Conservation (phyloP, 768 basidiomycete genomes). For the Mrakia blollopis region DNA sequence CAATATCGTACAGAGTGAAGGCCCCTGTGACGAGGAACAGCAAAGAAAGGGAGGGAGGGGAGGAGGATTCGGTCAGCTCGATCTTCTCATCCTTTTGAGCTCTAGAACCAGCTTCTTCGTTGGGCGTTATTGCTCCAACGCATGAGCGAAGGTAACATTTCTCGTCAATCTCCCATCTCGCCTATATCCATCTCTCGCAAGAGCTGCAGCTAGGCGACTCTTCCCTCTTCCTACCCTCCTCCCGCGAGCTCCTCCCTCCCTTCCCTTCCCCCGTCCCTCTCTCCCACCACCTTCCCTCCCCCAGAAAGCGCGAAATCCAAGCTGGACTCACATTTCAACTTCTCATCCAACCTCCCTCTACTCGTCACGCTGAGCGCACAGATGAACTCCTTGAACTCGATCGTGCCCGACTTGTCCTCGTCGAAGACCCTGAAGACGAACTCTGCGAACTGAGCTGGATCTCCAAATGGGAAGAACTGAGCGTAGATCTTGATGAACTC, state of each 20-base stretch:
- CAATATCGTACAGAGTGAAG: conserved; percentile 98
- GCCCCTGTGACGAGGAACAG: conserved; percentile 65
- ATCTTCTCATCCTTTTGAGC: no score
- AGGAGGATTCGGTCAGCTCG: neutral
- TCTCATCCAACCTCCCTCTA: conserved; percentile 89
- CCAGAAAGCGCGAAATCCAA: no score
- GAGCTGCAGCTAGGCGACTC: no score
- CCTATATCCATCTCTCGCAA: no score
- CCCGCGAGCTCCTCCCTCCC: no score
- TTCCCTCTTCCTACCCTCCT: no score
- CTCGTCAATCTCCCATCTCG: no score
- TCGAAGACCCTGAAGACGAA: conserved; percentile 47
- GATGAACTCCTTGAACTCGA: conserved; percentile 96
- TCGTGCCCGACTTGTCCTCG: conserved; percentile 61
- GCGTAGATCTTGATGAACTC: conserved; percentile 98
- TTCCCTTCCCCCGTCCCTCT: no score
- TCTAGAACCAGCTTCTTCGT: no score
- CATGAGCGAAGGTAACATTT: no score
- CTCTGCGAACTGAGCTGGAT: conserved; percentile 92
- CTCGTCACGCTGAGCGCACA: conserved; percentile 93
- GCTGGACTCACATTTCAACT: conserved; percentile 77
- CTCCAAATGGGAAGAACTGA: conserved; percentile 99
- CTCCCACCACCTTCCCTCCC: no score
- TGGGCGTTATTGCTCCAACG: no score
- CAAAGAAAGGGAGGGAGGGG: neutral